Evolutionary conservation across 805 yeast genomes (phyloP), one percentile per base, ranked within the genome.

Genomic region (Myxozyma nipponensis): DNA sequence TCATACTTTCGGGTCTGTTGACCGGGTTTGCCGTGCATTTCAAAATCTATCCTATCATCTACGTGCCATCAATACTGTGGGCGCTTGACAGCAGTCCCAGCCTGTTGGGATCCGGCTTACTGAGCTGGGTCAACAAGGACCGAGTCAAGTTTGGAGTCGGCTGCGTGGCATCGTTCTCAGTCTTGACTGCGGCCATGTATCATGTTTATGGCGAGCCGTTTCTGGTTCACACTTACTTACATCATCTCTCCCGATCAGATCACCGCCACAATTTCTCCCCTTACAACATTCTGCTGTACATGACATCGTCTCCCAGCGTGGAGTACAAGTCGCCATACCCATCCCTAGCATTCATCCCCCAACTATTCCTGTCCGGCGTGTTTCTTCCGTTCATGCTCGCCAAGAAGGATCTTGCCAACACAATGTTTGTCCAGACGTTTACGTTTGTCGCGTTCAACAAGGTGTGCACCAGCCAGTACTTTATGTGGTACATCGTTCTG

Each of bases 191-290:
- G 0, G 40, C 73, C 32, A 87, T 91, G 95, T 87, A 79, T 68
- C 23, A 53, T 3, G 55, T 76, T 57, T 54, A 42, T 39, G 96
- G 96, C 1, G 64, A 69, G 42, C 91, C 86, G 56, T 91, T 83
- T 63, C 52, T 93, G 10, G 72, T 79, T 38, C 86, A 91, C 60
- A 77, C 96, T 0, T 89, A 86, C 64, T 63, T 88, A 3, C 90
- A 91, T 65, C 98, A 91, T 66, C 69, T 91, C 38, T 73, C 78
- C 6, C 73, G 98, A 53, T 68, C 87, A 3, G 98, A 93, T 66
- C 98, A 93, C 67, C 78, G 98, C 42, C 98, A 93, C 69, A 93
- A 93, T 68, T 93, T 93, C 64, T 86, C 96, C 3, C 72, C 90
- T 1, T 93, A 90, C 77, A 86, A 90, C 65, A 71, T 87, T 10